Evolutionary conservation across 352 stramenopile species (phyloP), one percentile per base, ranked within the genome.

Genomic region (Sclerospora graminicola): DNA sequence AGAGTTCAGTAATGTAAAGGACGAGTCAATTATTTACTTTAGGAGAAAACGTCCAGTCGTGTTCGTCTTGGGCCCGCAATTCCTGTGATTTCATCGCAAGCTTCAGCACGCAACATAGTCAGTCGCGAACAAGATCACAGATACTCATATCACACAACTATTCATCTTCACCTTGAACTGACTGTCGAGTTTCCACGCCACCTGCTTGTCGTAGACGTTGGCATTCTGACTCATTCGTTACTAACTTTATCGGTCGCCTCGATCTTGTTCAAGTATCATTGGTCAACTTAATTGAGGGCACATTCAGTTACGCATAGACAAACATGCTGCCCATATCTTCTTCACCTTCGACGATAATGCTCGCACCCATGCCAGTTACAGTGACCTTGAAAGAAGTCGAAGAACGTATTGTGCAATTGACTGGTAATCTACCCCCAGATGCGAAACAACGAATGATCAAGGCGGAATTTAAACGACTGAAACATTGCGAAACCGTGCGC

Each of bases 401-500:
- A 63, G 64, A 58, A 39, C 57, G 70, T 19, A 50, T 85, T 24
- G 42, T 69, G 18, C 55, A 63, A 21, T 55, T 70, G 16, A 60
- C 69, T 39, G 58, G 58, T 3, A 48, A 69, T 8, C 10, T 84
- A 41, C 60, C 70, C 9, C 31, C 61, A 1, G 72, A 79, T 14
- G 36, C 57, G 7, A 69, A 66, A 47, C 62, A 60, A 11, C 71
- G 72, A 16, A 59, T 84, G 60, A 68, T 63, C 29, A 76, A 82
- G 36, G 72, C 76, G 33, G 76, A 88, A 48, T 62, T 83, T 41
- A 78, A 75, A 44, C 72, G 76, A 14, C 70, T 88, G 21, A 84
- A 83, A 48, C 76, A 88, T 55, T 84, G 69, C 53, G 76, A 85
- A 60, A 85, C 63, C 1, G 76, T 88, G 56, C 72, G 76, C 10